These are phyloP conservation scores for Spirogloea muscicola DNA, from an alignment of 139 green algal species.

Conservation along the genomic window DNA sequence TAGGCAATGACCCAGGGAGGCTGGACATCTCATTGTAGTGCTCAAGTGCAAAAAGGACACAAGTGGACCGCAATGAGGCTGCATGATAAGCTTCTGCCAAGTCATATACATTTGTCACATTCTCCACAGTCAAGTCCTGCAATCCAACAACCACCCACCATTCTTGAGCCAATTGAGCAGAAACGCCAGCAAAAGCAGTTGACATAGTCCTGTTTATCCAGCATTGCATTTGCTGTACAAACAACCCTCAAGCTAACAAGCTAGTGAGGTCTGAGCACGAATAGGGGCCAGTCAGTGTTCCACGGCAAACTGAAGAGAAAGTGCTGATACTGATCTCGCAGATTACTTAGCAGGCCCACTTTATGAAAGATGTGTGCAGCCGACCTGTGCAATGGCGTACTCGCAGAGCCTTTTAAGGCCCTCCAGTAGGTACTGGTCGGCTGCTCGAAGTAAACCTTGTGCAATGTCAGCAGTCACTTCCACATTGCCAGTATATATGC, in stretches of 20 bases:
- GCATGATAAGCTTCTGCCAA: slow-evolving; percentile 80
- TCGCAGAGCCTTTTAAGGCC: slow-evolving; percentile 90
- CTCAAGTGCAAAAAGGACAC: slow-evolving; percentile 83
- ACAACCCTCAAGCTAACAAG: neutral
- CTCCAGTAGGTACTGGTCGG: slow-evolving; percentile 95
- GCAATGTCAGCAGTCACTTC: slow-evolving; percentile 65
- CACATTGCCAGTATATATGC: slow-evolving; percentile 82
- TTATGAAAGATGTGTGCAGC: too few species aligned
- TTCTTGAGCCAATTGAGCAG: neutral
- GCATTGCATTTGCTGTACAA: neutral
- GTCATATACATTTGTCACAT: slow-evolving; percentile 70
- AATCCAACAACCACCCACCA: neutral
- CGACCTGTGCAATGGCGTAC: slow-evolving; percentile 61
- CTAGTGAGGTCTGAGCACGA: too few species aligned
- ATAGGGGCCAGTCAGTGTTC: too few species aligned
- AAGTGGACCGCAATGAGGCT: slow-evolving; percentile 67
- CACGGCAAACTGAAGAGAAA: too few species aligned
- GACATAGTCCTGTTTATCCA: neutral
- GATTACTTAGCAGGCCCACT: too few species aligned
- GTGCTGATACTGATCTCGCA: too few species aligned
- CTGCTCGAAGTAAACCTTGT: slow-evolving; percentile 64
- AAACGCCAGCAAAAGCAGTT: neutral
- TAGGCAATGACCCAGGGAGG: slow-evolving; percentile 8
- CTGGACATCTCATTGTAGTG: slow-evolving; percentile 63
- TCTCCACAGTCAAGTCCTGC: slow-evolving; percentile 68